Conservation (phyloP, 2,329 filamentous ascomycete species). For the Plenodomus tracheiphilus region DNA sequence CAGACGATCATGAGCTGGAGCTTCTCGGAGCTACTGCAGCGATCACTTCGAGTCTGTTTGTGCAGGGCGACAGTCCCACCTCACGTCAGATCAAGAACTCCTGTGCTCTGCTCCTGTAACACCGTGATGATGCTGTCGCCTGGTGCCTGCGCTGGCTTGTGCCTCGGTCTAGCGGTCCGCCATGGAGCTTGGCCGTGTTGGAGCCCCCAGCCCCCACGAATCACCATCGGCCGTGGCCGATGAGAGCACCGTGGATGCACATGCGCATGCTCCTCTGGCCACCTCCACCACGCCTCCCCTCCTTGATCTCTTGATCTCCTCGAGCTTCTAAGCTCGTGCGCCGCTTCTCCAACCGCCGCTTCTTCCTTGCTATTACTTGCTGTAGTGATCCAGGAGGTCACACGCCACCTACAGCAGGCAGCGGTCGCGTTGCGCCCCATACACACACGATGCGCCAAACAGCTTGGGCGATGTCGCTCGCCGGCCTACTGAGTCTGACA, state of each 20-base stretch:
- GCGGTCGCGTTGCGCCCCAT: constrained; percentile 27
- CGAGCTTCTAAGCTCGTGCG: constrained; percentile 17
- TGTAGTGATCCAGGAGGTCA: constrained; percentile 1
- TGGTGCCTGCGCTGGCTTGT: constrained; percentile 8
- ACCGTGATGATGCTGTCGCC: too few relatives aligned
- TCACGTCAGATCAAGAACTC: not conserved
- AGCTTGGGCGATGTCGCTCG: constrained; percentile 36
- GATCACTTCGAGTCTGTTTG: not conserved
- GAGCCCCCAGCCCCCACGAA: constrained; percentile 27
- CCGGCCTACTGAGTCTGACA: constrained; percentile 29
- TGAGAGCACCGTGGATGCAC: constrained; percentile 20
- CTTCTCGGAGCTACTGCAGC: not conserved
- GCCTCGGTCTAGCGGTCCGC: constrained; percentile 21
- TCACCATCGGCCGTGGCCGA: constrained; percentile 20
- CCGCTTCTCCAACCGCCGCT: constrained; percentile 11
- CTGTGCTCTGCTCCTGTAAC: not conserved
- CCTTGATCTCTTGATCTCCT: constrained; percentile 1
- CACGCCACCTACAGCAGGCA: constrained; percentile 6
- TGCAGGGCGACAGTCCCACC: not conserved
- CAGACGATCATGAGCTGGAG: not conserved
- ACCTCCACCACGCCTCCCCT: constrained; percentile 10
- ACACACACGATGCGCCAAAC: constrained; percentile 40
- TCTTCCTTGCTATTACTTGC: constrained; percentile 1
- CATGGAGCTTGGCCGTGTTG: constrained; percentile 13
- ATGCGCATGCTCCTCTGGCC: constrained; percentile 10